A percentile compares a stretch with the other conserved stretches of the same genome.
phyloP scores from a whole-genome alignment of 768 basidiomycete genomes.

The Baorangia bicolor region DNA sequence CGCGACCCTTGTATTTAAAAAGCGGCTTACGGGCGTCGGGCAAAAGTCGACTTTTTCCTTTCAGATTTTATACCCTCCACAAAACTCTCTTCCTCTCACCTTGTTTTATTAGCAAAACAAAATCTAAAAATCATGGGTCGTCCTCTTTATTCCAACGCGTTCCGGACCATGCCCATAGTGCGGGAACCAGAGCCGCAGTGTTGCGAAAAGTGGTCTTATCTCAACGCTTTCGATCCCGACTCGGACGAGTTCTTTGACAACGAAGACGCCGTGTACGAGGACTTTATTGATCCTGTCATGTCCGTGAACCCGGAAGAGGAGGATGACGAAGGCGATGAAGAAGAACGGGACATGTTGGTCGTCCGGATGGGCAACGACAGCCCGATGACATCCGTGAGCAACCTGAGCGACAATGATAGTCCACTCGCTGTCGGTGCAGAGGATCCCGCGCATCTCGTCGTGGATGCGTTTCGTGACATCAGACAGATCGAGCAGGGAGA shows the following conservation, averaged over 20 bases:
- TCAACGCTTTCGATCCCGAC: slow-evolving; percentile 75
- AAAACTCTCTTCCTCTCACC: background rate
- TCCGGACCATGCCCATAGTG: slow-evolving; percentile 38
- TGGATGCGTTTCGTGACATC: slow-evolving; percentile 33
- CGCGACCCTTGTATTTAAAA: slow-evolving; percentile 17
- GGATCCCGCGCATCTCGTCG: slow-evolving; percentile 41
- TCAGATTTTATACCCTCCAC: slow-evolving; percentile 9
- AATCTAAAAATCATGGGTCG: slow-evolving; percentile 47
- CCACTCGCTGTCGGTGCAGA: slow-evolving; percentile 48
- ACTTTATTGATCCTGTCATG: slow-evolving; percentile 49
- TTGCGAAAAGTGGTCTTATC: slow-evolving; percentile 61
- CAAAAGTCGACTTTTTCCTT: background rate
- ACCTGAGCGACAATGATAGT: slow-evolving; percentile 47
- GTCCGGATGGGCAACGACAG: slow-evolving; percentile 33
- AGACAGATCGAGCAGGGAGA: slow-evolving; percentile 23
- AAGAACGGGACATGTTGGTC: slow-evolving; percentile 34
- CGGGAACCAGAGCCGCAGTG: slow-evolving; percentile 42
- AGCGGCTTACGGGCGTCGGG: slow-evolving; percentile 1
- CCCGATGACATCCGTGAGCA: slow-evolving; percentile 41
- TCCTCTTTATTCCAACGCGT: slow-evolving; percentile 52
- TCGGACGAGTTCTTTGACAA: slow-evolving; percentile 71
- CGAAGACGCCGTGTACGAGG: slow-evolving; percentile 62
- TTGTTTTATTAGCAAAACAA: slow-evolving; percentile 30
- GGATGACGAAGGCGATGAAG: slow-evolving; percentile 26
- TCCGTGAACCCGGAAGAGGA: slow-evolving; percentile 5